These are phyloP conservation scores for Phytophthora nicotianae DNA, from an alignment of 352 stramenopile species.

Conservation along the genomic window DNA sequence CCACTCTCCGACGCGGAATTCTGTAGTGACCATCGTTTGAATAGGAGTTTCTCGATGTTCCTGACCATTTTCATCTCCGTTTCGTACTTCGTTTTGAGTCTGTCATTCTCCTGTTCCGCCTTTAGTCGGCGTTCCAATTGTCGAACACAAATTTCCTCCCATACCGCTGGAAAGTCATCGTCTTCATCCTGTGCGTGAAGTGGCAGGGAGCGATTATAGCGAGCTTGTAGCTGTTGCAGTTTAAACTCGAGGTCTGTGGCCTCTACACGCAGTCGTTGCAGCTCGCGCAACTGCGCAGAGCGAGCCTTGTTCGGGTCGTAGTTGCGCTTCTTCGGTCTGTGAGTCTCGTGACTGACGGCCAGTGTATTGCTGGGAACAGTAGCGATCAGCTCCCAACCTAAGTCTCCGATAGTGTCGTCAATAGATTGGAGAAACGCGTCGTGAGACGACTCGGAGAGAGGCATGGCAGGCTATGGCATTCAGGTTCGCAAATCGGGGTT, in stretches of 20 bases:
- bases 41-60: slow-evolving; percentile 26
- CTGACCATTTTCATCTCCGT: slow-evolving; percentile 16
- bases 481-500: too few species aligned
- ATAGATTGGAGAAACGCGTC: background rate
- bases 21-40: slow-evolving; percentile 14
- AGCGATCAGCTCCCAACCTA: background rate
- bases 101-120: slow-evolving; percentile 32
- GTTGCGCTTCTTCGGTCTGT: slow-evolving; percentile 17
- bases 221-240: slow-evolving; percentile 10
- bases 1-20: background rate
- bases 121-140: slow-evolving; percentile 26
- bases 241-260: slow-evolving; percentile 2
- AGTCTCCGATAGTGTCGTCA: background rate
- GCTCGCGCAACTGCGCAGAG: slow-evolving; percentile 6
- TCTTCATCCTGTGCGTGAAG: background rate
- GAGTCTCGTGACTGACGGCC: background rate
- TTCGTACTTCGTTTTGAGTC: slow-evolving; percentile 24
- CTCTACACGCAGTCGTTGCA: slow-evolving; percentile 10
- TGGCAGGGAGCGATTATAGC: background rate
- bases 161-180: slow-evolving; percentile 8
- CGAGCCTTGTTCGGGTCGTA: slow-evolving; percentile 30
- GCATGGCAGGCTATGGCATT: background rate
- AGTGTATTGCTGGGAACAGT: background rate
- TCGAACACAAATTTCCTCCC: slow-evolving; percentile 30
- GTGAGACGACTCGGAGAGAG: too few species aligned